These are phyloP conservation scores for Forsythia viridissima DNA, from an alignment of 257 asterid genomes.

Conservation along the genomic window DNA sequence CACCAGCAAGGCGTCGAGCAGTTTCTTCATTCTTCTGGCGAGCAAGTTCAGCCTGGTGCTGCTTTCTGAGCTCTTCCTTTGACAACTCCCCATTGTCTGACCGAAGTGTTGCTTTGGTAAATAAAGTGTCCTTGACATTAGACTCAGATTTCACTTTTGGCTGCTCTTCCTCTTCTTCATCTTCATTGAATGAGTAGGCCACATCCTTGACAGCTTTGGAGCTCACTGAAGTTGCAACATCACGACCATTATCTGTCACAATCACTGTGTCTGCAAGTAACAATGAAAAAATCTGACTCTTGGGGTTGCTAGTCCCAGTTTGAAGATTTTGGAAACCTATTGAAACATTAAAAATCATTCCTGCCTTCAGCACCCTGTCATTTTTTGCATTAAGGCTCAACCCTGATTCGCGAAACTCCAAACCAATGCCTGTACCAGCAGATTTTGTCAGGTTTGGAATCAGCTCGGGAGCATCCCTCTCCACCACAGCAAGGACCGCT, in stretches of 20 bases:
- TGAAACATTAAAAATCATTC: conserved; percentile 74
- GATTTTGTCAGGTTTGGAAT: conserved; percentile 61
- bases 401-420: conserved; percentile 81
- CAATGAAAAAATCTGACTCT: conserved; percentile 54
- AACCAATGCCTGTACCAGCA: conserved; percentile 82
- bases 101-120: conserved; percentile 68
- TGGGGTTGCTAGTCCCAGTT: conserved; percentile 43
- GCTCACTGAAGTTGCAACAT: conserved; percentile 49
- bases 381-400: conserved; percentile 58
- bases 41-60: conserved; percentile 83
- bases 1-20: conserved; percentile 70
- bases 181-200: conserved; percentile 56
- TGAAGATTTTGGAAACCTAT: conserved; percentile 75
- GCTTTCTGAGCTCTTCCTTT: conserved; percentile 72
- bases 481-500: conserved; percentile 59
- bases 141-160: conserved; percentile 30
- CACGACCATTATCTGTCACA: conserved; percentile 38
- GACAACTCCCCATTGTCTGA: conserved; percentile 73
- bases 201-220: conserved; percentile 54
- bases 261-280: conserved; percentile 77
- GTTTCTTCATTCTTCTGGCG: conserved; percentile 77
- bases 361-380: conserved; percentile 56
- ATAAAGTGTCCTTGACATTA: conserved; percentile 30
- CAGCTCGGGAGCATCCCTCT: conserved; percentile 66
- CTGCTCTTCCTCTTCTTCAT: conserved; percentile 52